Evolutionary conservation across 306 rosid genomes (phyloP).

Genomic region (Cucurbita pepo): DNA sequence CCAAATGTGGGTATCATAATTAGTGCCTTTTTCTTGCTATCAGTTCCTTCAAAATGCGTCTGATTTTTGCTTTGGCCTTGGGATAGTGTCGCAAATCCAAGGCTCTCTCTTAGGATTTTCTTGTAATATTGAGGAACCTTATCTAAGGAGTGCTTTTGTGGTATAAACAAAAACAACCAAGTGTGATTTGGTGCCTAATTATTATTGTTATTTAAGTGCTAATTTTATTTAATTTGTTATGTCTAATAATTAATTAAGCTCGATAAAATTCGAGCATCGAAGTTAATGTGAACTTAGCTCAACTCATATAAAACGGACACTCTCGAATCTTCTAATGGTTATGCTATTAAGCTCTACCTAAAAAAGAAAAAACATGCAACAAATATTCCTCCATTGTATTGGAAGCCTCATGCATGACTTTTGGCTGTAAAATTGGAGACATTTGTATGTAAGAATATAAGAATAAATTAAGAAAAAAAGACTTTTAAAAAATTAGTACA

Average conservation of each 20-base stretch:
- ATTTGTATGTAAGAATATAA: neutral
- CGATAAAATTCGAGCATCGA: too few relatives aligned
- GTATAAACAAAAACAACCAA: neutral
- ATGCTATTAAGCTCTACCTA: too few relatives aligned
- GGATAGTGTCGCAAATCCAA: constrained; percentile 19
- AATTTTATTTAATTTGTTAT: neutral
- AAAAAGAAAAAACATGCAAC: neutral
- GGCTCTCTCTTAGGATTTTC: constrained; percentile 37
- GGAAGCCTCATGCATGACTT: neutral
- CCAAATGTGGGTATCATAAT: neutral
- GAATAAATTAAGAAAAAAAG: neutral
- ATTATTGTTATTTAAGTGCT: neutral
- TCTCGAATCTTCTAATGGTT: too few relatives aligned
- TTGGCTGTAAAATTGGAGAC: neutral
- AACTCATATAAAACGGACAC: too few relatives aligned
- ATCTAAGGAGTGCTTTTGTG: constrained; percentile 13
- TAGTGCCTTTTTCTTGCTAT: constrained; percentile 1
- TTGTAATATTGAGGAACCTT: constrained; percentile 8
- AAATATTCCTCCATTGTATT: neutral
- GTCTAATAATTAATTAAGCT: too few relatives aligned
- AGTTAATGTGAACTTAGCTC: too few relatives aligned
- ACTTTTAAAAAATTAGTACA: neutral
- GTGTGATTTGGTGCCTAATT: too few relatives aligned
- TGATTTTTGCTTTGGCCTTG: constrained; percentile 13
- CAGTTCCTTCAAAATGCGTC: neutral